Conservation (phyloP, 2,329 filamentous ascomycete species). For the Phialophora chinensis region DNA sequence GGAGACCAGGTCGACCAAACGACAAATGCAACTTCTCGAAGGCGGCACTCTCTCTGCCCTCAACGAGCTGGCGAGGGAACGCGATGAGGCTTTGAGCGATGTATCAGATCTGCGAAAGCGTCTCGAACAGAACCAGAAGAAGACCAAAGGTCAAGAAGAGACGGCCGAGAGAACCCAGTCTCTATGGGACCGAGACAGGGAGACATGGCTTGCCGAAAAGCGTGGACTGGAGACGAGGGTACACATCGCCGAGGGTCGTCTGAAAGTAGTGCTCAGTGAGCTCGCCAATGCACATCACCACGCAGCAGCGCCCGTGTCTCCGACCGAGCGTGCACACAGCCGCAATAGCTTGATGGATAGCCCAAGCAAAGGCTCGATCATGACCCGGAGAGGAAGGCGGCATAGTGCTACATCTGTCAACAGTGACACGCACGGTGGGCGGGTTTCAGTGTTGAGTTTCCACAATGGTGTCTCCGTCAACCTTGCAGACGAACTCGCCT, state of each 20-base stretch:
- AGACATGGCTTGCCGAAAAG: conserved; percentile 82
- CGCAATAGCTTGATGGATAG: conserved; percentile 38
- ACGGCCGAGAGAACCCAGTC: conserved; percentile 78
- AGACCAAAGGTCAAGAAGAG: conserved; percentile 78
- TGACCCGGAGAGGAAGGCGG: conserved; percentile 60
- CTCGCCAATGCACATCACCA: conserved; percentile 60
- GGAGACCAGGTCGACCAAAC: conserved; percentile 79
- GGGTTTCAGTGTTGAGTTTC: conserved; percentile 73
- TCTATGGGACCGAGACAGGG: conserved; percentile 83
- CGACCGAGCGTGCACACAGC: conserved; percentile 36
- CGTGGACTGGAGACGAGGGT: conserved; percentile 81
- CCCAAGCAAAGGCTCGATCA: conserved; percentile 37
- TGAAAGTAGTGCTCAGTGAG: conserved; percentile 85
- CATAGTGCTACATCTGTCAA: conserved; percentile 60
- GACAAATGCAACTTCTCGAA: conserved; percentile 84
- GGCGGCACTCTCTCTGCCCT: conserved; percentile 86
- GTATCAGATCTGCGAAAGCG: conserved; percentile 75
- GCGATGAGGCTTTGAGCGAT: conserved; percentile 79
- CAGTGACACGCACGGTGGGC: conserved; percentile 62
- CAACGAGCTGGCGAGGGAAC: conserved; percentile 80
- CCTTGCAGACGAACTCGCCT: conserved; percentile 87
- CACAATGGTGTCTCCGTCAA: conserved; percentile 65
- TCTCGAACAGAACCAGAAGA: conserved; percentile 79
- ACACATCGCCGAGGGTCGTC: conserved; percentile 84
- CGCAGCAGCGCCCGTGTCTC: conserved; percentile 40